Evolutionary conservation across 2,329 filamentous ascomycete species (phyloP), one percentile per base, ranked within the genome.

Genomic region (Colletotrichum orbiculare): DNA sequence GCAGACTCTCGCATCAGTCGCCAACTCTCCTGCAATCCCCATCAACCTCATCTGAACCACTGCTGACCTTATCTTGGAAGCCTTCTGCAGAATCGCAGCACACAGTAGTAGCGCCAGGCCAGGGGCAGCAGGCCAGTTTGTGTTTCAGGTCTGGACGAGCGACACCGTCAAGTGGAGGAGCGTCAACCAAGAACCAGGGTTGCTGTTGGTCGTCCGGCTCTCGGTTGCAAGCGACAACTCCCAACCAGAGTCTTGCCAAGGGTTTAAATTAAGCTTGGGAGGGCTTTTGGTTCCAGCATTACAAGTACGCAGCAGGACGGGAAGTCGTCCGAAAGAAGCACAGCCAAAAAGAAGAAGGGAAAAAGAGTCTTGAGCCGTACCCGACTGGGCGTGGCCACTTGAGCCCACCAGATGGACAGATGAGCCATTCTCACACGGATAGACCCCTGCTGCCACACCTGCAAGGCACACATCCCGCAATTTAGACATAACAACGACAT

Each of bases 401-500:
- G 10, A n/a, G 4, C 15, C 43, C 25, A 15, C 10, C n/a, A 4
- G 15, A n/a, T 15, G n/a, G 43, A 17, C 43, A 15, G 43, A 46
- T 25, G 47, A 43, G 3, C 42, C 42, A 34, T 35, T 17, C 49
- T 45, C 34, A 52, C 39, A 50, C 17, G 17, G 39, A 39, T 17
- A 46, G 39, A 54, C 34, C 57, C 50, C 39, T 39, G 50, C 50
- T 45, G 35, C 58, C 46, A 33, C 47, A 33, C 49, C 57, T 65
- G 62, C 62, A 65, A 61, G 62, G 61, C 46, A 61, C 57, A 25
- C 52, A 61, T 65, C 62, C 62, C 57, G 62, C 62, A 65, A 65
- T 65, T 47, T 61, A 65, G 57, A 65, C 57, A 65, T 46, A 55
- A 65, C 62, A 61, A 17, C 57, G 57, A 46, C 52, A 47, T 53